Conservation (phyloP, 345 rosid species). For the Eucalyptus marginata region DNA sequence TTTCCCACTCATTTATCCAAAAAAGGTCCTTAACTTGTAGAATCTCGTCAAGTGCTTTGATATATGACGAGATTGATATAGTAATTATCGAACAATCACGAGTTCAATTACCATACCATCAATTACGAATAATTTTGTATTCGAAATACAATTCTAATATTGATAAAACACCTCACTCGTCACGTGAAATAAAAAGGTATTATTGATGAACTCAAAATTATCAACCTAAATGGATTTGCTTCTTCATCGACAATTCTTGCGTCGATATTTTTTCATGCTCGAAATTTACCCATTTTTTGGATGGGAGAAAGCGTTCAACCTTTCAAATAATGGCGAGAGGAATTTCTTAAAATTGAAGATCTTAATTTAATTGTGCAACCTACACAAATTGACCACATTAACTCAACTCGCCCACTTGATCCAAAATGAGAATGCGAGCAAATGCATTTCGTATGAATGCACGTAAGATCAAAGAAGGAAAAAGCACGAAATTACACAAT, state of each 20-base stretch:
- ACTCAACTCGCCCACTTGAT: accelerated
- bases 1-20: neutral
- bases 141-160: neutral
- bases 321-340: neutral
- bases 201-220: neutral
- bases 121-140: neutral
- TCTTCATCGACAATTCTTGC: accelerated
- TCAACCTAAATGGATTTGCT: neutral
- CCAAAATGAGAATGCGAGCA: accelerated
- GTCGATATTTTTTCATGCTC: accelerated
- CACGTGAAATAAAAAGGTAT: neutral
- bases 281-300: neutral
- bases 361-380: neutral
- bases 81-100: too few relatives aligned
- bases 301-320: neutral
- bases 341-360: neutral
- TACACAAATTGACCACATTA: neutral
- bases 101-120: neutral
- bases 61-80: neutral
- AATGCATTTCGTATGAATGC: neutral
- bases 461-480: neutral
- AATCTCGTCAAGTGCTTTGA: neutral
- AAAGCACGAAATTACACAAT: neutral
- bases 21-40: neutral
- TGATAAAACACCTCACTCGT: accelerated